Evolutionary conservation across 371 early-diverging fungal species (phyloP).

Genomic region (Mucor lusitanicus): DNA sequence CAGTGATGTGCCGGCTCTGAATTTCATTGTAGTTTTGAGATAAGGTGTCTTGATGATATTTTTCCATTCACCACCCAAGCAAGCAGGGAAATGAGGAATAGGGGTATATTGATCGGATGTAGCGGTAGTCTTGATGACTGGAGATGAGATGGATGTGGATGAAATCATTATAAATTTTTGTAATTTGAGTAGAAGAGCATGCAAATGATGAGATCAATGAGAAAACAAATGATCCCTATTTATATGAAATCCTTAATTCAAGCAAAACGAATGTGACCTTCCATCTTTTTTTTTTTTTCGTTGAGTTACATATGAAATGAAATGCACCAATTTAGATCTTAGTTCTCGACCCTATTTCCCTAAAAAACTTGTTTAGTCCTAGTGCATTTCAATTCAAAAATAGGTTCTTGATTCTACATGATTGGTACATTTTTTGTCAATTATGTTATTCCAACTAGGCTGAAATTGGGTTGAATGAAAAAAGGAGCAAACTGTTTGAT

Average conservation of each 20-base stretch:
- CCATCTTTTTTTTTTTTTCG: background rate
- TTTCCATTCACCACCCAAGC: constrained; percentile 35
- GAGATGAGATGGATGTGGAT: constrained; percentile 11
- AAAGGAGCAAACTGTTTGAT: background rate
- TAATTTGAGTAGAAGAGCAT: background rate
- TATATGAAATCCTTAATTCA: constrained; percentile 3
- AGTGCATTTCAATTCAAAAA: background rate
- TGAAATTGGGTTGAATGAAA: background rate
- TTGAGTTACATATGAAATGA: background rate
- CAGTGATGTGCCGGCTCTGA: constrained; percentile 26
- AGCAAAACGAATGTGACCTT: background rate
- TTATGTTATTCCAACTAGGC: background rate
- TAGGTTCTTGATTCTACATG: background rate
- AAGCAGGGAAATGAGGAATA: constrained; percentile 38
- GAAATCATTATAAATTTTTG: constrained; percentile 15
- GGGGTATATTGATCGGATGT: constrained; percentile 18
- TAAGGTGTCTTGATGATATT: constrained; percentile 25
- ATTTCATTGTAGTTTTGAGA: constrained; percentile 33
- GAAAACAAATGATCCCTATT: background rate
- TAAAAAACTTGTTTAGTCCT: constrained; percentile 1
- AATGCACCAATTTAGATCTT: background rate
- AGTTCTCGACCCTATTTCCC: background rate
- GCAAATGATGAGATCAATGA: background rate
- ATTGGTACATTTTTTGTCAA: background rate
- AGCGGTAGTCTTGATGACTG: constrained; percentile 4